phyloP scores from a whole-genome alignment of 768 basidiomycete species.

The Xerocomus brunneocitrinus region DNA sequence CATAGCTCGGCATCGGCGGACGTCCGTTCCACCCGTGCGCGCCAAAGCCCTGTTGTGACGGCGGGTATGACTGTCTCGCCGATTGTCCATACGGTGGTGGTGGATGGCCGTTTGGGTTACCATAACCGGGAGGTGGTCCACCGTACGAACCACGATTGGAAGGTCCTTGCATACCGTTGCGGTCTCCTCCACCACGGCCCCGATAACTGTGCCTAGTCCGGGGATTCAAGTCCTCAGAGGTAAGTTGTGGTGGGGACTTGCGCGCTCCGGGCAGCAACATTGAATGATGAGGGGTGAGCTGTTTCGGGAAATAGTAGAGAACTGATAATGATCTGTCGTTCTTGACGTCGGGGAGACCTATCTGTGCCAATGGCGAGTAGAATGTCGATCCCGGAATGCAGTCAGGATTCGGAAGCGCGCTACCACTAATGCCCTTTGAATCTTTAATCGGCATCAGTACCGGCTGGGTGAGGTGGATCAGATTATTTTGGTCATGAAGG shows the following conservation, averaged over 20 bases:
- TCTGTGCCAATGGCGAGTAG: constrained; percentile 60
- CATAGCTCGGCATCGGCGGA: constrained; percentile 29
- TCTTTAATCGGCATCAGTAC: constrained; percentile 61
- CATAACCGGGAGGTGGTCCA: constrained; percentile 9
- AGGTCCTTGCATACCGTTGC: constrained; percentile 32
- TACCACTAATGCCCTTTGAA: constrained; percentile 78
- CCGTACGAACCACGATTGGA: constrained; percentile 21
- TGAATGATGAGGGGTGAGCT: constrained; percentile 80
- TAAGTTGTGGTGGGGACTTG: constrained; percentile 56
- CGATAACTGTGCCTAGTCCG: constrained; percentile 51
- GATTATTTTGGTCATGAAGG: constrained; percentile 5
- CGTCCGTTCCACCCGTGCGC: constrained; percentile 31
- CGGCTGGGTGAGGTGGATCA: constrained; percentile 47
- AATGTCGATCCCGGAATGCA: constrained; percentile 92
- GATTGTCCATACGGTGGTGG: constrained; percentile 17
- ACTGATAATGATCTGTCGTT: constrained; percentile 87
- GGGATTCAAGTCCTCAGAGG: constrained; percentile 63
- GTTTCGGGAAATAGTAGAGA: constrained; percentile 85
- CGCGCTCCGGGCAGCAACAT: constrained; percentile 71
- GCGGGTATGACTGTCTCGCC: constrained; percentile 14
- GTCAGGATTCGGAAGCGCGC: constrained; percentile 75
- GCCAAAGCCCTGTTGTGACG: constrained; percentile 26
- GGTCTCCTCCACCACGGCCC: constrained; percentile 38
- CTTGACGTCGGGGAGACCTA: constrained; percentile 71
- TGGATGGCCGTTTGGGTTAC: constrained; percentile 17